Evolutionary conservation across 2,329 filamentous ascomycete genomes (phyloP), one percentile per base, ranked within the genome.

Genomic region (Talaromyces sp.): DNA sequence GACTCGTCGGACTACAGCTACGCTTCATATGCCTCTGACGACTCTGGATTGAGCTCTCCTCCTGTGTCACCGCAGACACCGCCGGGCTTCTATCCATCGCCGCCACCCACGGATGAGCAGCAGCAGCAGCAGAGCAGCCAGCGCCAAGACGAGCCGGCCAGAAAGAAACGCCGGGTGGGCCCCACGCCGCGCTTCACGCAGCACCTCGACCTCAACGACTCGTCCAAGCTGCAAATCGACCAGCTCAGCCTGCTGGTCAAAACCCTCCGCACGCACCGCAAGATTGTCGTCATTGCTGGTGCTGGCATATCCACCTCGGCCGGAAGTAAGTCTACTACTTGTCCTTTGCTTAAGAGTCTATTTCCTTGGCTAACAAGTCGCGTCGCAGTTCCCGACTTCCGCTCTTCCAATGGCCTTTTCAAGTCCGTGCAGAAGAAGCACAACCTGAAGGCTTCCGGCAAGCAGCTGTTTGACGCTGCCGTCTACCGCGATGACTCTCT

Each of bases 271-370:
- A 92, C 90, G 71, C 95, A 95, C 81, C 90, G 93, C 78, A 97
- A 96, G 80, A 96, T 99, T 72, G 91, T 99, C 35, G 91, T 98
- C 56, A 90, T 99, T 73, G 95, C 93, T 53, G 95, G 95, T 61
- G 95, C 95, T 65, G 95, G 95, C 64, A 99, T 99, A 69, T 98
- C 95, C 43, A 95, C 97, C 56, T 93, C 93, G 58, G 93, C 95
- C 67, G 95, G 95, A 64, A 96, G 87, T 90, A 82, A 71, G 88
- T 85, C 67, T 63, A 70, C 67, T 52, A 53, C 61, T 59, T 52
- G 63, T 62, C 59, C 56, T 64, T 21, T 64, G 50, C 27, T 63
- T 61, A 14, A 24, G 41, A 41, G 6, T 21, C 26, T 31, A 14
- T 32, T 24, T 26, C 49, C 13, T 46, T 21, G 56, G 58, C 64